Base-by-base conservation (phyloP, 371 early-diverging fungal genomes). In the Mucor mucedo region DNA sequence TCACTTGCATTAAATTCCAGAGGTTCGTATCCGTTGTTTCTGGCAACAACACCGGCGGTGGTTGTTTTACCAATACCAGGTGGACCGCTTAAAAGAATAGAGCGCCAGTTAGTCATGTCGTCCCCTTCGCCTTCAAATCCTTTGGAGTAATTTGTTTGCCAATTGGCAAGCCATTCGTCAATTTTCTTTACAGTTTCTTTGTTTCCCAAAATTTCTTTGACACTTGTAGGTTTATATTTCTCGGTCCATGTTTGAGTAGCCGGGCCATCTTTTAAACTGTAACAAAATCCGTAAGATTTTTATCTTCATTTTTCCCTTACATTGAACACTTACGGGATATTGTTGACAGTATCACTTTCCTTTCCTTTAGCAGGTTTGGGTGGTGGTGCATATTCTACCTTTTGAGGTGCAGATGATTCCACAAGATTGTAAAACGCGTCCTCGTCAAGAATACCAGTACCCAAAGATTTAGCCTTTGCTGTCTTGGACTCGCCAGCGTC, bases 51-150 rank as follows among this genome's bases (percentile, higher is more conserved):
- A 72, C 95, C 93, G 2, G 98, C 99, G 0, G 97, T 83, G 0
- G 99, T 97, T 3, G 99, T 99, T 77, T 99, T 99, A 40, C 99
- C 99, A 33, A 99, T 92, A 2, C 99, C 99, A 8, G 99, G 99
- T 10, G 97, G 92, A 0, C 99, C 99, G 47, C 96, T 95, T 1
- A 99, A 77, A 7, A 99, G 71, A 3, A 93, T 84, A 0, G 99
- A 96, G 14, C 91, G 84, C 55, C 67, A 80, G 4, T 42, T 44
- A 16, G 50, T 41, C 9, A 73, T 68, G 8, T 63, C 65, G 14
- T 65, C 65, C 8, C 40, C 65, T 9, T 60, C 56, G 3, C 39
- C 66, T 4, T 56, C 57, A 65, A 76, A 16, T 39, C 40, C 47
- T 63, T 60, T 21, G 52, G 66, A 21, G 65, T 56, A 49, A 71